Evolutionary conservation across 108 stramenopile genomes (phyloP).

Genomic region (Fistulifera pelliculosa): DNA sequence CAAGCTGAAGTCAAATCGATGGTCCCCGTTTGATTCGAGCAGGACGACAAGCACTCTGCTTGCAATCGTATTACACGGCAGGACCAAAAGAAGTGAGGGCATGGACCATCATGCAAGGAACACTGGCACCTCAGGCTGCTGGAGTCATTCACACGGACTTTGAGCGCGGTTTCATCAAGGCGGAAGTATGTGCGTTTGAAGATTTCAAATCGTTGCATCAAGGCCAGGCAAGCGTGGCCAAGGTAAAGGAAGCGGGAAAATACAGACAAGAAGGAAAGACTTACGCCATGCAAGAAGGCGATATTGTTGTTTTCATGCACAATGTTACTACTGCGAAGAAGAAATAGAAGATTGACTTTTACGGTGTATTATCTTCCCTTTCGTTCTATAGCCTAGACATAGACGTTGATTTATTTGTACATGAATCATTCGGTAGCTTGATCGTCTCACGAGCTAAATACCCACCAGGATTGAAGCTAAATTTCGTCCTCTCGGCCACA

Average conservation of each 20-base stretch:
- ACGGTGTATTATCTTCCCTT: too few species aligned
- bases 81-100: constrained; percentile 98
- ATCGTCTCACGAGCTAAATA: too few species aligned
- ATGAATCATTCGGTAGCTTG: too few species aligned
- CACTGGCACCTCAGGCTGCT: constrained; percentile 91
- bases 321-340: constrained; percentile 76
- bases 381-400: too few species aligned
- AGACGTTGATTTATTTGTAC: too few species aligned
- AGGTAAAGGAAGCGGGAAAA: constrained; percentile 98
- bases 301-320: constrained; percentile 85
- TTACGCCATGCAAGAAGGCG: constrained; percentile 91
- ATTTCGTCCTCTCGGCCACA: too few species aligned
- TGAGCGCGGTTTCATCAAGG: constrained; percentile 99
- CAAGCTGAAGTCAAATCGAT: constrained; percentile 81
- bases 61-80: constrained; percentile 98
- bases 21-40: constrained; percentile 92
- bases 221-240: constrained; percentile 88
- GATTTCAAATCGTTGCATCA: constrained; percentile 92
- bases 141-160: constrained; percentile 99
- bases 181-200: constrained; percentile 93
- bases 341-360: too few species aligned
- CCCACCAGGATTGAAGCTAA: too few species aligned
- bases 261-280: constrained; percentile 95
- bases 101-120: constrained; percentile 96
- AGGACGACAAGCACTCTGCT: constrained; percentile 90